phyloP scores from a whole-genome alignment of 179 eudicot species.

The Spinacia oleracea region DNA sequence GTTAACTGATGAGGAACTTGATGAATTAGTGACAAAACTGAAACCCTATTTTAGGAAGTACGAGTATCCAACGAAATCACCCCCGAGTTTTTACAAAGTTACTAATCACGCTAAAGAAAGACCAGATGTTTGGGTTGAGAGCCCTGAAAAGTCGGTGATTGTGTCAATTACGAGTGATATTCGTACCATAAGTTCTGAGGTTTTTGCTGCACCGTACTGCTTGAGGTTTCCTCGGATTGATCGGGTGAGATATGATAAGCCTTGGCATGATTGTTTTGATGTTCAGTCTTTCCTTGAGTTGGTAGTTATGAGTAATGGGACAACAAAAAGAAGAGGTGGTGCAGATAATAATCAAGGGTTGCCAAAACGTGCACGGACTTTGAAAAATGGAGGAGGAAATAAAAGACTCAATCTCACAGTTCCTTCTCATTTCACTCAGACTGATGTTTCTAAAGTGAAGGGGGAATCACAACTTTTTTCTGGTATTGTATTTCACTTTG shows the following conservation, averaged over 20 bases:
- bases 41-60: constrained; percentile 82
- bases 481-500: constrained; percentile 71
- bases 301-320: constrained; percentile 85
- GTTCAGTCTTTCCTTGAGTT: constrained; percentile 79
- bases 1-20: constrained; percentile 85
- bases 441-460: constrained; percentile 82
- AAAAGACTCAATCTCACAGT: constrained; percentile 49
- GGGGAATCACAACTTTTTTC: constrained; percentile 73
- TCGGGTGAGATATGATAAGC: constrained; percentile 89
- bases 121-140: constrained; percentile 99
- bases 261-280: constrained; percentile 98
- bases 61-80: constrained; percentile 77
- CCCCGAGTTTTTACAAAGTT: constrained; percentile 91
- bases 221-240: constrained; percentile 95
- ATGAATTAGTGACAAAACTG: constrained; percentile 74
- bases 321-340: constrained; percentile 61
- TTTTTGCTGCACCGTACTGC: constrained; percentile 86
- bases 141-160: constrained; percentile 92
- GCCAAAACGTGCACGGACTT: constrained; percentile 47
- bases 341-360: constrained; percentile 34
- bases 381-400: constrained; percentile 59
- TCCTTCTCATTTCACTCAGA: constrained; percentile 78
- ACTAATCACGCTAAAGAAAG: constrained; percentile 92
- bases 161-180: constrained; percentile 88
- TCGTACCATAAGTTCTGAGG: constrained; percentile 84